phyloP scores from a whole-genome alignment of 129 eudicot species.

The Ambrosia artemisiifolia region DNA sequence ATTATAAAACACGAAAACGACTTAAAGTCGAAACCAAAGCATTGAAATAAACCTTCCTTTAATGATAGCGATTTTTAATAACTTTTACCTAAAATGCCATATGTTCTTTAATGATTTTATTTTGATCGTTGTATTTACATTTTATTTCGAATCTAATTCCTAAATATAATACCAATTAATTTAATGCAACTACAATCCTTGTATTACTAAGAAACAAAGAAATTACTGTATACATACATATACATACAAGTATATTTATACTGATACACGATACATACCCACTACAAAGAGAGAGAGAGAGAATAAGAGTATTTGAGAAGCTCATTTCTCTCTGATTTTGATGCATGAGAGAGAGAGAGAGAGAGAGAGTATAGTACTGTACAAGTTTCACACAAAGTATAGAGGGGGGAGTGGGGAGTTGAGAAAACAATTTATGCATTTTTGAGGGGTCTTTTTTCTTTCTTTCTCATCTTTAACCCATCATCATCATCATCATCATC shows the following conservation, averaged over 20 bases:
- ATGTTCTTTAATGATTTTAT: no score
- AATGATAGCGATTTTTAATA: no score
- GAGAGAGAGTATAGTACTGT: conserved; percentile 31
- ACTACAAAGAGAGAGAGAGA: conserved; percentile 5
- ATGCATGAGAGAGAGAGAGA: conserved; percentile 42
- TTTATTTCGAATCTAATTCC: no score
- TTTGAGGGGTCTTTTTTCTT: conserved; percentile 28
- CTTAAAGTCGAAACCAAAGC: not conserved
- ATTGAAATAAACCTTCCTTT: not conserved
- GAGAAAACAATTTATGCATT: conserved; percentile 37
- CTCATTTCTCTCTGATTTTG: conserved; percentile 76
- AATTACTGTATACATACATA: not conserved
- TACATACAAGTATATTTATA: not conserved
- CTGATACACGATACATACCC: not conserved
- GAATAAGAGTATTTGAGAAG: conserved; percentile 57
- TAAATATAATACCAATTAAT: no score
- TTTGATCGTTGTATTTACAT: no score
- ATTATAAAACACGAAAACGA: no score
- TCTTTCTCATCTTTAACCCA: not conserved
- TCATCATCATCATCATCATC: conserved; percentile 35
- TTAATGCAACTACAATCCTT: no score
- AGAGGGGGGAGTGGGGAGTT: conserved; percentile 31
- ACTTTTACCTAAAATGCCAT: no score
- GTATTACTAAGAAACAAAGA: no score
- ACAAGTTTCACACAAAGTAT: conserved; percentile 40